Evolutionary conservation across 441 rosid genomes (phyloP).

Genomic region (Adansonia rubrostipa): DNA sequence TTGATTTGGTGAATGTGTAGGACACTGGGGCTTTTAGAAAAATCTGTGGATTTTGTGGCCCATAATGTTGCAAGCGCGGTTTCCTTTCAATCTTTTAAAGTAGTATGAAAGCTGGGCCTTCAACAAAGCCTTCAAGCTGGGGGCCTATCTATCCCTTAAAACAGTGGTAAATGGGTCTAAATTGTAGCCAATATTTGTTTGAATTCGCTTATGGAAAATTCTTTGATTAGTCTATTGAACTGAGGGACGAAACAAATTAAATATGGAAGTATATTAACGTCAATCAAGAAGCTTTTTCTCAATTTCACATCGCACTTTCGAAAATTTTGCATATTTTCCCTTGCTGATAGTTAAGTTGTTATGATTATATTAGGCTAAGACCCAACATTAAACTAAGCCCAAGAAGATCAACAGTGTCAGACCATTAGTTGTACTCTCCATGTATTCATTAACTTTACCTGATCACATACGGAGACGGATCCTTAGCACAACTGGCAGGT

Average conservation of each 20-base stretch:
- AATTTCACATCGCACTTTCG: not conserved
- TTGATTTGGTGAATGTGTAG: not conserved
- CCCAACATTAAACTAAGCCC: too few relatives aligned
- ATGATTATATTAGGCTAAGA: too few relatives aligned
- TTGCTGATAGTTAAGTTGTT: too few relatives aligned
- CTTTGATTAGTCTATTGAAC: not conserved
- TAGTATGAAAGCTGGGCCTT: not conserved
- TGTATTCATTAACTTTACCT: too few relatives aligned
- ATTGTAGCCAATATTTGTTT: not conserved
- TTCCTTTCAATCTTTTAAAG: not conserved
- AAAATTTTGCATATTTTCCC: too few relatives aligned
- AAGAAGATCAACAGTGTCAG: too few relatives aligned
- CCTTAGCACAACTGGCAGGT: too few relatives aligned
- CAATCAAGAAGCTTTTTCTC: not conserved
- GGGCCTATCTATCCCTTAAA: not conserved
- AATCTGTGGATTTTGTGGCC: not conserved
- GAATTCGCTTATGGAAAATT: not conserved
- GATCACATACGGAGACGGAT: too few relatives aligned
- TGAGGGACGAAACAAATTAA: not conserved
- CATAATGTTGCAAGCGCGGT: not conserved
- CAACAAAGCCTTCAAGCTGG: not conserved
- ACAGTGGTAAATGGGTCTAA: not conserved
- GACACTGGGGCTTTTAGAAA: not conserved
- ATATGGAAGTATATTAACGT: not conserved
- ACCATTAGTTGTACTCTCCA: too few relatives aligned